A percentile compares a stretch with the other conserved stretches of the same genome.
Evolutionary conservation across 495 filamentous ascomycete species (phyloP).

Genomic region (Talaromyces adpressus): DNA sequence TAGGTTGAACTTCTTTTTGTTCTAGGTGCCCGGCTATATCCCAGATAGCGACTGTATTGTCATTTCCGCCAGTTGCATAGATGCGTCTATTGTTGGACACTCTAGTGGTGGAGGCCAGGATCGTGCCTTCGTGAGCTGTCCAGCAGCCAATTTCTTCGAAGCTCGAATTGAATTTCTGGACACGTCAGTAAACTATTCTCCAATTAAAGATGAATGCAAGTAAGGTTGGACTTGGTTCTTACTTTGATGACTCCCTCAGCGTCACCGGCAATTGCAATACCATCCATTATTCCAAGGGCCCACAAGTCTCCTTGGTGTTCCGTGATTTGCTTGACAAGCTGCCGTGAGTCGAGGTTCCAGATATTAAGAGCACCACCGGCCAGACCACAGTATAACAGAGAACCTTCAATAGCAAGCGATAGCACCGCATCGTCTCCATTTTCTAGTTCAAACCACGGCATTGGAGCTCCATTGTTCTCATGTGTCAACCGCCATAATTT

Average conservation of each 20-base stretch:
- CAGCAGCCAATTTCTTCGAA: conserved; percentile 79
- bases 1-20: conserved; percentile 38
- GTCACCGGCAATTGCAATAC: conserved; percentile 76
- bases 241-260: conserved; percentile 77
- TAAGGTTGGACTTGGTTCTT: conserved; percentile 15
- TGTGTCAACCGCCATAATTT: conserved; percentile 75
- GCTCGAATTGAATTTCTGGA: conserved; percentile 77
- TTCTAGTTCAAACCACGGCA: conserved; percentile 59
- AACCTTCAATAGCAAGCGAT: conserved; percentile 75
- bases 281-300: conserved; percentile 74
- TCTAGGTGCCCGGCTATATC: conserved; percentile 55
- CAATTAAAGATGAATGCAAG: not conserved
- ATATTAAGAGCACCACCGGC: conserved; percentile 88
- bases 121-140: conserved; percentile 78
- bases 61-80: conserved; percentile 92
- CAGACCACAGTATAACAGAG: conserved; percentile 84
- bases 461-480: conserved; percentile 38
- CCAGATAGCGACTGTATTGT: conserved; percentile 84
- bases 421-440: conserved; percentile 78
- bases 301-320: conserved; percentile 78
- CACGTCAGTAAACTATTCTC: not conserved
- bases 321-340: conserved; percentile 78
- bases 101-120: conserved; percentile 78
- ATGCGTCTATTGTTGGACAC: conserved; percentile 59
- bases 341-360: conserved; percentile 93